Base-by-base conservation (phyloP, 2,329 filamentous ascomycete species). In the Ploettnerulaceae sp. region DNA sequence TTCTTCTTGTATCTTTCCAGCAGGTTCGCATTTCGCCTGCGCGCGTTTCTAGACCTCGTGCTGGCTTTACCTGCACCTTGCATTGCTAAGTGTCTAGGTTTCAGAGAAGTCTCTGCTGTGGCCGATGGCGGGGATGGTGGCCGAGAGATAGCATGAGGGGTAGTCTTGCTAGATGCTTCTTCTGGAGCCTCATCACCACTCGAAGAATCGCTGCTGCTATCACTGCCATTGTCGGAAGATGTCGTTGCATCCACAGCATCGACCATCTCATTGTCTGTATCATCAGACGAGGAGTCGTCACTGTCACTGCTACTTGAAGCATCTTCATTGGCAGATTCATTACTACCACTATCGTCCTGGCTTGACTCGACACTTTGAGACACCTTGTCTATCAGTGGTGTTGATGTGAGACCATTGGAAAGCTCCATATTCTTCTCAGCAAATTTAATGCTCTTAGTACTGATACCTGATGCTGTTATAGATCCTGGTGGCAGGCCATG, bases 11-110 rank as follows among this genome's bases (percentile, higher is more conserved):
- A 66, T 46, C 70, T 68, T 3, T 66, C 64, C 8, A 84, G 64
- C 47, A 67, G 67, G 47, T 72, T 72, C 29, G 68, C 64, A 42
- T 73, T 64, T 46, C 72, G 73, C 31, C 71, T 71, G 29, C 81
- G 71, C 22, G 65, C 58, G 53, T 85, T 85, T 50, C 79, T 74
- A 18, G 66, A 65, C 40, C 72, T 71, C 0, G 81, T 85, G 14
- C 61, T 56, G 17, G 59, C 54, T 24, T 68, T 69, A 12, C 81
- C 81, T 49, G 70, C 43, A 4, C 71, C 70, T 33, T 77, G 74
- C 39, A 71, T 24, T 4, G 53, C 50, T 29, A 32, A 24, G 34
- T 24, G 9, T n/a, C 24, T 36, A 14, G 39, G 12, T 22, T 15
- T 14, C 1, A 11, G 3, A 14, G 7, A 14, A 31, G 22, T 7